These are phyloP conservation scores for Monosporozyma aerobia DNA, from an alignment of 805 yeast genomes.

Conservation along the genomic window DNA sequence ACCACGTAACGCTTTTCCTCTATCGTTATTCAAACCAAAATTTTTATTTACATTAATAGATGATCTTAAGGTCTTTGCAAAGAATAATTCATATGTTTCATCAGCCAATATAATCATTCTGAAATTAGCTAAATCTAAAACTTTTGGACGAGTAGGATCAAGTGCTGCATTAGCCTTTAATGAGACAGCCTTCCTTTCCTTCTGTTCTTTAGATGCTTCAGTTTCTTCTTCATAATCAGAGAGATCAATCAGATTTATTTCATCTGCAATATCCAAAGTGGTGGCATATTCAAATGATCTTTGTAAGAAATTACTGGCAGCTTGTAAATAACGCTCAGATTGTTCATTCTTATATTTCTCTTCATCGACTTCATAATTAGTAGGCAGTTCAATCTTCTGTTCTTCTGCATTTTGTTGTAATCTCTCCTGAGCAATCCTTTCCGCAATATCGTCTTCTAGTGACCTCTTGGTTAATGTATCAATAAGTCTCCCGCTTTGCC, in stretches of 20 bases:
- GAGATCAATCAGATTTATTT: slow-evolving; percentile 34
- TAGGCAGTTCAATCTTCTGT: slow-evolving; percentile 42
- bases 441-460: slow-evolving; percentile 61
- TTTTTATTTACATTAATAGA: slow-evolving; percentile 59
- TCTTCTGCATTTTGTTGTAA: slow-evolving; percentile 24
- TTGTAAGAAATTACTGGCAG: slow-evolving; percentile 79
- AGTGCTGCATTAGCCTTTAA: slow-evolving; percentile 67
- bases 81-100: slow-evolving; percentile 82
- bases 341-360: slow-evolving; percentile 54
- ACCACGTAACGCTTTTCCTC: slow-evolving; percentile 58
- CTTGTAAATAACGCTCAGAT: slow-evolving; percentile 71
- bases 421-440: slow-evolving; percentile 37
- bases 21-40: slow-evolving; percentile 35
- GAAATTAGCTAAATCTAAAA: slow-evolving; percentile 74
- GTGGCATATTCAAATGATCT: slow-evolving; percentile 86
- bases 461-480: slow-evolving; percentile 56
- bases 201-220: slow-evolving; percentile 9
- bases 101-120: slow-evolving; percentile 92
- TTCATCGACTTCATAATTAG: slow-evolving; percentile 53
- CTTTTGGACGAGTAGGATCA: slow-evolving; percentile 70
- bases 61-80: slow-evolving; percentile 56
- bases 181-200: slow-evolving; percentile 23
- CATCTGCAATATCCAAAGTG: slow-evolving; percentile 44
- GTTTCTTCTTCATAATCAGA: slow-evolving; percentile 30
- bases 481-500: slow-evolving; percentile 62